Base-by-base conservation (phyloP, 2,329 filamentous ascomycete genomes). In the Berkeleyomyces rouxiae region DNA sequence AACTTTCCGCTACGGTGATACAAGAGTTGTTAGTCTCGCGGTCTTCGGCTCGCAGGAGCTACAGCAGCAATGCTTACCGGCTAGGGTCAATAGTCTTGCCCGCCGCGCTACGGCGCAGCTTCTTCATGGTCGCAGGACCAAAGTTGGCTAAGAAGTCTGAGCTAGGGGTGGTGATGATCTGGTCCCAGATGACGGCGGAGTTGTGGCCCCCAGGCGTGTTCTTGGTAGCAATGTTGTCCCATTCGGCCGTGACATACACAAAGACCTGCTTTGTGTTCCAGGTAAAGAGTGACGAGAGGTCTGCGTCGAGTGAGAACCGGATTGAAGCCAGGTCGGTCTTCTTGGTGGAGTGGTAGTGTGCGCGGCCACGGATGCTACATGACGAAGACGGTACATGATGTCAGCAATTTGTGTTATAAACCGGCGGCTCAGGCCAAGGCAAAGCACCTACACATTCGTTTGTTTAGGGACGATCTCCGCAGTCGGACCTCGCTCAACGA, bases 201-300 rank as follows among this genome's bases (percentile, higher is more conserved):
- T 75, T 75, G 63, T 68, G 67, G 60, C 66, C 67, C 42, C 66
- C 70, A 44, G 68, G 68, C 37, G 73, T 68, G 10, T 66, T 66
- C 51, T 66, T 63, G 47, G 66, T 66, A 59, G 70, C 70, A 59
- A 71, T 64, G 51, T 70, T 68, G 36, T 79, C 77, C 83, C 83
- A 86, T 69, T 84, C 85, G 62, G 92, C 92, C 62, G 90, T 92
- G 64, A 99, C 85, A 77, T 96, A 99, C 73, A 96, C 85, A 76
- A 97, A 99, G 70, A 99, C 77, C 76, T 97, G 89, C 75, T 99
- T 99, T 23, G 95, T 99, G 79, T 99, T 99, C 93, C 92, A 99
- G 71, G 88, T 95, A 81, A 97, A 97, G 69, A 99, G 88, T 51
- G 86, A 86, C 65, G 84, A 87, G 65, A 99, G 82, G 76, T 99